Base-by-base conservation (phyloP, 2,329 filamentous ascomycete species). In the Penicillium hordei region DNA sequence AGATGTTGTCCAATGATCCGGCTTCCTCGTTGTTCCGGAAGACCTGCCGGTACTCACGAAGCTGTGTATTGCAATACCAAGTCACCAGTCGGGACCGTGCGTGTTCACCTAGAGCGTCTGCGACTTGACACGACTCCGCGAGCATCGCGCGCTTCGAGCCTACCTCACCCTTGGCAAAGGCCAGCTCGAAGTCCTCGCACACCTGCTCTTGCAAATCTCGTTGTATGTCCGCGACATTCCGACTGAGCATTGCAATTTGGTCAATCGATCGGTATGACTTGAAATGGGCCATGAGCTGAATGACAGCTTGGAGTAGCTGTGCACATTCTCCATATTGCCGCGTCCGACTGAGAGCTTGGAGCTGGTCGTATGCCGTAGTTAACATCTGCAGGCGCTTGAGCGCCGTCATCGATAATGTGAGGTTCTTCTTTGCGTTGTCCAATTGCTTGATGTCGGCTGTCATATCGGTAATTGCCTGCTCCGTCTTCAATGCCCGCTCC, bases 281-380 rank as follows among this genome's bases (percentile, higher is more conserved):
- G 83, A 99, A 99, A 77, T 99, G 93, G 65, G 90, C 90, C 90
- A 97, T 97, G 45, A 99, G 86, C 82, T 99, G 94, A 58, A 99
- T 85, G 33, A 99, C 94, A 10, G 94, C 94, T 78, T 96, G 91
- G 57, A 99, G 81, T 59, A 99, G 82, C 68, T 95, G 92, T 17
- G 93, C 93, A 72, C 94, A 97, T 74, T 99, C 94, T 63, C 91
- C 83, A 74, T 99, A 99, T 75, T 99, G 94, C 56, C 93, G 83
- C 36, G 89, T 89, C 75, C 90, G 90, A 64, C 90, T 89, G 65
- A 97, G 81, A 3, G 87, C 90, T 58, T 90, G 85, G 57, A 99
- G 82, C 78, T 99, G 94, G 72, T 97, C 94, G 76, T 97, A 99
- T n/a, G 94, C 94, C 4, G 94, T 97, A 5, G 94, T 97, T 72